A percentile compares a stretch with the other conserved stretches of the same genome.
phyloP scores from a whole-genome alignment of 768 basidiomycete genomes.

The Hygrophorus pudorinus region DNA sequence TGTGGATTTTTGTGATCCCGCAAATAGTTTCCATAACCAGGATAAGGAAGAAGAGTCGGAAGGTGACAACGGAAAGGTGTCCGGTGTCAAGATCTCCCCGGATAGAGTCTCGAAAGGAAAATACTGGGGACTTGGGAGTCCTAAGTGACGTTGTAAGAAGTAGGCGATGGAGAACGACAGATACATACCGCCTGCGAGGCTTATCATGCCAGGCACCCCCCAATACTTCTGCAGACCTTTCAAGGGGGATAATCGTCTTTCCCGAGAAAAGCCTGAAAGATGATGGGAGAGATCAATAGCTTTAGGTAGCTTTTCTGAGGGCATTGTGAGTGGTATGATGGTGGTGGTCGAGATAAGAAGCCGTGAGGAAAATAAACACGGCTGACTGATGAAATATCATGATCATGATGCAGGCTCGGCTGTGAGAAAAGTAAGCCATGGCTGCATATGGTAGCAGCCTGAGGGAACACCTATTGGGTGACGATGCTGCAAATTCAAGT shows the following conservation, averaged over 20 bases:
- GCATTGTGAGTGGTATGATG: slow-evolving; percentile 11
- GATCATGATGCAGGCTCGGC: no score
- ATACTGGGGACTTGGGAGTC: slow-evolving; percentile 55
- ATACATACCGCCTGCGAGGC: slow-evolving; percentile 54
- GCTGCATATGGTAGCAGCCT: no score
- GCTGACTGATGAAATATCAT: no score
- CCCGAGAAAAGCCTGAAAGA: slow-evolving; percentile 44
- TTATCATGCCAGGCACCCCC: slow-evolving; percentile 40
- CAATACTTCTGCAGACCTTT: slow-evolving; percentile 60
- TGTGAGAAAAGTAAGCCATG: no score
- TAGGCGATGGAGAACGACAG: not conserved
- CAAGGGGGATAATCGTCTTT: slow-evolving; percentile 44
- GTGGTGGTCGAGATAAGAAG: no score
- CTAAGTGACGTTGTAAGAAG: slow-evolving; percentile 20
- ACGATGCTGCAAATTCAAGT: no score
- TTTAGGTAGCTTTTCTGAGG: slow-evolving; percentile 26
- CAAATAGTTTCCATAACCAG: slow-evolving; percentile 53
- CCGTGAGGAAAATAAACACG: no score
- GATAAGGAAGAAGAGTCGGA: slow-evolving; percentile 26
- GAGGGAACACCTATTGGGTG: no score
- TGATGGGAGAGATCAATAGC: slow-evolving; percentile 68
- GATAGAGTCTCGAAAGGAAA: slow-evolving; percentile 62
- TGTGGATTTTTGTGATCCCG: slow-evolving; percentile 28
- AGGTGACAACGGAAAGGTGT: slow-evolving; percentile 35
- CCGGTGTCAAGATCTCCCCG: slow-evolving; percentile 39